Percentiles rank a stretch among this genome's conserved stretches.
Conservation (phyloP, 1,139 yeast genomes). For the Yamadazyma sp. region DNA sequence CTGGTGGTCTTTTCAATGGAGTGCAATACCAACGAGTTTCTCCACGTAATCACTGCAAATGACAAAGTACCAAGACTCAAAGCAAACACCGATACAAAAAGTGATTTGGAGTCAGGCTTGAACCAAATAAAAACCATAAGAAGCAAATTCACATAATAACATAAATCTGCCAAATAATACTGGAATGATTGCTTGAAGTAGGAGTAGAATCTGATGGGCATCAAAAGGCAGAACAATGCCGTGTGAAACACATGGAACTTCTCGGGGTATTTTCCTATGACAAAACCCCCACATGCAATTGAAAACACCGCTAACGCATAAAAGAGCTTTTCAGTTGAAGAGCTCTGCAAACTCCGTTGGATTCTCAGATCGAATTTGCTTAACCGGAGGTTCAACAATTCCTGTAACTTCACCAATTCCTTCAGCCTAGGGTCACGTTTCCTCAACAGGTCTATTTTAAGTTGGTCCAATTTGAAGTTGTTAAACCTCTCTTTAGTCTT, state of each 20-base stretch:
- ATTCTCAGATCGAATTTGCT: constrained; percentile 60
- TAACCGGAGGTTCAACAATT: constrained; percentile 37
- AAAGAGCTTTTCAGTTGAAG: constrained; percentile 77
- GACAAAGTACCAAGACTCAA: constrained; percentile 86
- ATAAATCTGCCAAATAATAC: constrained; percentile 87
- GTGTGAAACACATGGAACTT: constrained; percentile 79
- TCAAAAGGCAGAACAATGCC: constrained; percentile 53
- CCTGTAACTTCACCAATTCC: constrained; percentile 34
- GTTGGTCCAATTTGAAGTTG: constrained; percentile 15
- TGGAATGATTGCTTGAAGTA: constrained; percentile 79
- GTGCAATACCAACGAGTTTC: constrained; percentile 89
- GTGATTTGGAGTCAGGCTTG: constrained; percentile 66
- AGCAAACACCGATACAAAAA: constrained; percentile 83
- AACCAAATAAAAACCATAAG: constrained; percentile 77
- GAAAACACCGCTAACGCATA: constrained; percentile 72
- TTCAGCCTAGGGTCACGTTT: constrained; percentile 11
- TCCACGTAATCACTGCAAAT: constrained; percentile 95
- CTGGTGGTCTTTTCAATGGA: constrained; percentile 92
- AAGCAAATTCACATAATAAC: constrained; percentile 83
- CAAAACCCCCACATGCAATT: constrained; percentile 69
- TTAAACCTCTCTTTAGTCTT: constrained; percentile 36
- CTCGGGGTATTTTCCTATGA: constrained; percentile 77
- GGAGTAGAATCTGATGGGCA: constrained; percentile 85
- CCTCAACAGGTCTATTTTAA: constrained; percentile 7
- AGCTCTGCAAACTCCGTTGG: constrained; percentile 47